A percentile compares a stretch with the other conserved stretches of the same genome.
These are phyloP conservation scores for Vitis cinerea DNA, from an alignment of 164 flowering plant genomes.

Conservation along the genomic window DNA sequence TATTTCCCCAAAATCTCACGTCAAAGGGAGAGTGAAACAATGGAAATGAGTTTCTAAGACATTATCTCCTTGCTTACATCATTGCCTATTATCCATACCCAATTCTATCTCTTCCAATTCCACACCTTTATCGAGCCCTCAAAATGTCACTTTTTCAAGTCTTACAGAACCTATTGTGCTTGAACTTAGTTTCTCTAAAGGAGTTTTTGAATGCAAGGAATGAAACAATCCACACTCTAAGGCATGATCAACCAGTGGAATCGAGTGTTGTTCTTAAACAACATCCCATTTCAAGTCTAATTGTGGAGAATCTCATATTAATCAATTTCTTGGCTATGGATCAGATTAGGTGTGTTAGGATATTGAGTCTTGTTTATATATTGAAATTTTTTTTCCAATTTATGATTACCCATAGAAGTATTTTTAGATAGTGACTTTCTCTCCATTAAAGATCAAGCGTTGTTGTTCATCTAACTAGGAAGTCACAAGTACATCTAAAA, in stretches of 20 bases:
- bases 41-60: not conserved
- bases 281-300: not conserved
- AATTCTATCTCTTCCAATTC: not conserved
- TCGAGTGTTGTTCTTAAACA: not conserved
- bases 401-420: too few relatives aligned
- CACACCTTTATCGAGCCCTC: not conserved
- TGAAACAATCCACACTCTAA: not conserved
- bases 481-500: too few relatives aligned
- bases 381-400: too few relatives aligned
- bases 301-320: too few relatives aligned
- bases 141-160: not conserved
- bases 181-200: too few relatives aligned
- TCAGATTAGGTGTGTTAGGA: too few relatives aligned
- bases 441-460: too few relatives aligned
- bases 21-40: not conserved
- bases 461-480: too few relatives aligned
- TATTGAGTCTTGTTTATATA: too few relatives aligned
- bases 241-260: not conserved
- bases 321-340: too few relatives aligned
- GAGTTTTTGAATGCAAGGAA: not conserved
- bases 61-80: not conserved
- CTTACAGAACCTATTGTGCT: too few relatives aligned
- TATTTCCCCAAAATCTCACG: not conserved
- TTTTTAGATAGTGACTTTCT: too few relatives aligned
- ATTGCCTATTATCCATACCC: not conserved